Percentiles rank a stretch among this genome's conserved stretches.
These are phyloP conservation scores for Podaxis sp. DNA, from an alignment of 768 basidiomycete genomes.

Conservation along the genomic window DNA sequence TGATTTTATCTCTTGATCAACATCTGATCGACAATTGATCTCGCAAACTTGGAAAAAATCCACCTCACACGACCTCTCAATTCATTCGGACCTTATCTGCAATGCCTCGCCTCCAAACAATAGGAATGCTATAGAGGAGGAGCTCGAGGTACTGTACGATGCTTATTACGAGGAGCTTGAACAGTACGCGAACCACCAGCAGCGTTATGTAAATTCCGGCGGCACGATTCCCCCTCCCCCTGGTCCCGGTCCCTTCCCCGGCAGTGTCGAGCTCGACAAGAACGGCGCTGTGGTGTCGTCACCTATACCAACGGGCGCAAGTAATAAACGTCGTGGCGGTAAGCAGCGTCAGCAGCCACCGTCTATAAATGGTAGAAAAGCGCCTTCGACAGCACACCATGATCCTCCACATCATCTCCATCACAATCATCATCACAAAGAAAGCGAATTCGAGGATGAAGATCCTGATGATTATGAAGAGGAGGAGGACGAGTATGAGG, in stretches of 20 bases:
- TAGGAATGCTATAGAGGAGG: conserved; percentile 98
- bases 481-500: conserved; percentile 39
- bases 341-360: conserved; percentile 24
- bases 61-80: not conserved
- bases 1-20: conserved; percentile 30
- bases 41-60: conserved; percentile 1
- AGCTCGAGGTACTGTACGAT: conserved; percentile 99
- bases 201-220: conserved; percentile 90
- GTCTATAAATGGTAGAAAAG: conserved; percentile 19
- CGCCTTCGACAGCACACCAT: conserved; percentile 21
- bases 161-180: conserved; percentile 99
- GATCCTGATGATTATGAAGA: conserved; percentile 51
- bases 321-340: conserved; percentile 20
- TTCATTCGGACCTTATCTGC: too few species aligned
- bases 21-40: conserved; percentile 28
- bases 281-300: conserved; percentile 55
- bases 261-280: conserved; percentile 95
- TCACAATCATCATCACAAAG: conserved; percentile 46
- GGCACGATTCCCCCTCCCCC: conserved; percentile 89
- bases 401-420: conserved; percentile 36
- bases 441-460: conserved; percentile 69
- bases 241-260: conserved; percentile 97
- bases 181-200: conserved; percentile 97
- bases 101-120: conserved; percentile 19
- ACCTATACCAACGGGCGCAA: conserved; percentile 23